phyloP scores from a whole-genome alignment of 768 basidiomycete species.

The Jaapia argillacea region DNA sequence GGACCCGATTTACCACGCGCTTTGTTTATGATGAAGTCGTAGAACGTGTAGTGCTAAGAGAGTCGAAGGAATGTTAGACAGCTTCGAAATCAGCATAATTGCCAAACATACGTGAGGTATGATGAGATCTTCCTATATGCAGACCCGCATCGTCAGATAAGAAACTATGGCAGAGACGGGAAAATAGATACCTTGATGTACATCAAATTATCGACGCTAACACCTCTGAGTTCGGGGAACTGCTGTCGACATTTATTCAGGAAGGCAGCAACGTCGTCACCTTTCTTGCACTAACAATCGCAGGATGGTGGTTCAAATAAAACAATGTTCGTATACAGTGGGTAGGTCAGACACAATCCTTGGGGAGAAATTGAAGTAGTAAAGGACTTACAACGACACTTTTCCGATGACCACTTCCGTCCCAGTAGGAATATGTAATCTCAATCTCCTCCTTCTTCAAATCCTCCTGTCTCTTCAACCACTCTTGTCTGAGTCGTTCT shows the following conservation, averaged over 20 bases:
- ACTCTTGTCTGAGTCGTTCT: slow-evolving; percentile 83
- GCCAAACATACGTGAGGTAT: slow-evolving; percentile 74
- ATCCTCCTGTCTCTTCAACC: slow-evolving; percentile 65
- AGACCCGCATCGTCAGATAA: slow-evolving; percentile 5
- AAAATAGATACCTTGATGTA: slow-evolving; percentile 74
- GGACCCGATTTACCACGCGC: slow-evolving; percentile 97
- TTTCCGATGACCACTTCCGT: slow-evolving; percentile 94
- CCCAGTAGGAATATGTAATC: slow-evolving; percentile 95
- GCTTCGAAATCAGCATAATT: neutral
- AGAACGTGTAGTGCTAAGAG: slow-evolving; percentile 88
- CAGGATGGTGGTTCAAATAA: slow-evolving; percentile 6
- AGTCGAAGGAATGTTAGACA: slow-evolving; percentile 1
- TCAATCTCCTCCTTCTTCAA: slow-evolving; percentile 74
- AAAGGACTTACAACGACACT: slow-evolving; percentile 62
- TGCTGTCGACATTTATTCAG: slow-evolving; percentile 90
- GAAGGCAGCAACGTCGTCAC: slow-evolving; percentile 79
- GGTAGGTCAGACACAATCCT: neutral
- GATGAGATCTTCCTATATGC: slow-evolving; percentile 82
- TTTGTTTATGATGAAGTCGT: slow-evolving; percentile 97
- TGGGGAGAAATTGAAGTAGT: too few species aligned
- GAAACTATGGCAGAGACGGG: neutral
- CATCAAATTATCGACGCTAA: slow-evolving; percentile 95
- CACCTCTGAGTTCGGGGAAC: slow-evolving; percentile 83
- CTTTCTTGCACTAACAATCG: slow-evolving; percentile 81
- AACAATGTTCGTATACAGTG: slow-evolving; percentile 12